phyloP scores from a whole-genome alignment of 2,329 filamentous ascomycete genomes.

The Diaporthe caulivora region DNA sequence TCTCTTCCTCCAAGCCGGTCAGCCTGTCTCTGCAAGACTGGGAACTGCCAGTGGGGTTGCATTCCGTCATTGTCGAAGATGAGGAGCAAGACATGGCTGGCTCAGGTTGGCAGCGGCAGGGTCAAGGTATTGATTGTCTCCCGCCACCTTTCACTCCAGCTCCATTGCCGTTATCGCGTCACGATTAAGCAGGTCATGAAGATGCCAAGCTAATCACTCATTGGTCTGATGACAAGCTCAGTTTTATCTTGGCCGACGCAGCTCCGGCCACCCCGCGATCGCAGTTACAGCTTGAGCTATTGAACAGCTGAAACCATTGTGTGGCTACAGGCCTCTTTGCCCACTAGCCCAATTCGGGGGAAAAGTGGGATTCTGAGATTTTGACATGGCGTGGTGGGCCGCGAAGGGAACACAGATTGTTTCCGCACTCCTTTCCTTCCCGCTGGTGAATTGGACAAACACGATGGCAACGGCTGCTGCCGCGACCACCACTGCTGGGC shows the following conservation, averaged over 20 bases:
- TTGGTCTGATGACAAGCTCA: neutral
- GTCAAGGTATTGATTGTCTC: neutral
- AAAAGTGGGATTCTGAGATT: neutral
- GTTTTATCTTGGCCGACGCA: neutral
- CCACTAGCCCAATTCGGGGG: neutral
- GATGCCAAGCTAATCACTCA: neutral
- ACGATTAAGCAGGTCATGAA: neutral
- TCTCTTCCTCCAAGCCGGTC: too few species aligned
- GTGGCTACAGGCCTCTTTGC: neutral
- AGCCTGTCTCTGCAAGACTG: too few species aligned
- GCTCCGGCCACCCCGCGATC: neutral
- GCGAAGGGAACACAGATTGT: neutral
- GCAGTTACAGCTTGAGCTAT: neutral
- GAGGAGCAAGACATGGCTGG: neutral
- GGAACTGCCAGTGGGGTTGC: neutral
- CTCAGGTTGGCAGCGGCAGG: constrained; percentile 9
- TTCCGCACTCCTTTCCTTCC: neutral
- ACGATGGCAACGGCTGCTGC: neutral
- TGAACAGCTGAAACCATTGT: neutral
- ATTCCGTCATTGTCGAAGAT: neutral
- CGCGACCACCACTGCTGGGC: neutral
- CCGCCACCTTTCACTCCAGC: too few species aligned
- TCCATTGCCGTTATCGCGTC: neutral
- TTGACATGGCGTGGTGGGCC: neutral
- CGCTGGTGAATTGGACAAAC: neutral